phyloP scores from a whole-genome alignment of 352 stramenopile species.

The Globisporangium camurandrum region DNA sequence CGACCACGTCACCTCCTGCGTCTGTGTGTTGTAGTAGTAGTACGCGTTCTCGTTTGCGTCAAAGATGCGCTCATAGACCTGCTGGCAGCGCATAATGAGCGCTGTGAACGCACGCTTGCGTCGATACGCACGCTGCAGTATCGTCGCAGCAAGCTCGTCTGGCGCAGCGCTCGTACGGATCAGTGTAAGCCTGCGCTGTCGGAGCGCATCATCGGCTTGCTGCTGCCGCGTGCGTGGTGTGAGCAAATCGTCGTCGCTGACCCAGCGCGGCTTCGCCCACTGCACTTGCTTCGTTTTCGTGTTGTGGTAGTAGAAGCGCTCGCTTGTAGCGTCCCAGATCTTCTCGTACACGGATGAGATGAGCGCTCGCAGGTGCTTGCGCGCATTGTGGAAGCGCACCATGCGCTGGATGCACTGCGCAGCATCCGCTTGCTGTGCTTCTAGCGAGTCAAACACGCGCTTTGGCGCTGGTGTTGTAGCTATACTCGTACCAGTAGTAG shows the following conservation, averaged over 20 bases:
- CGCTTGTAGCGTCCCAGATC: constrained; percentile 47
- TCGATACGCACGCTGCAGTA: constrained; percentile 53
- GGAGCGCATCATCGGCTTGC: constrained; percentile 5
- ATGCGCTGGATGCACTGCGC: constrained; percentile 47
- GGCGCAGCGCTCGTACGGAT: constrained; percentile 16
- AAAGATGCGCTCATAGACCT: constrained; percentile 67
- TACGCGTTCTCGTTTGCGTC: constrained; percentile 38
- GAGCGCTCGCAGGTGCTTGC: constrained; percentile 38
- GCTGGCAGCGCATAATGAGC: constrained; percentile 33
- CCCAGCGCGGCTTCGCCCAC: constrained; percentile 61
- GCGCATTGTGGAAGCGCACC: constrained; percentile 35
- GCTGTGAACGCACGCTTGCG: constrained; percentile 32
- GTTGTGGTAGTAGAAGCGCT: constrained; percentile 79
- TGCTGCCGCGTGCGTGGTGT: constrained; percentile 37
- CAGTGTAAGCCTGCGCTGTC: neutral
- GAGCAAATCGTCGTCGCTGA: constrained; percentile 51
- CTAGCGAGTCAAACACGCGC: constrained; percentile 13
- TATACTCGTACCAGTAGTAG: too few relatives aligned
- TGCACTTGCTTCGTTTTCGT: constrained; percentile 55
- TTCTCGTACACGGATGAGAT: constrained; percentile 77
- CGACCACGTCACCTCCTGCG: constrained; percentile 55
- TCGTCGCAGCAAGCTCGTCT: constrained; percentile 32
- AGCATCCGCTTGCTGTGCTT: constrained; percentile 23
- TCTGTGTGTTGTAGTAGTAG: constrained; percentile 81
- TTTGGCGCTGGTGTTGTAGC: too few relatives aligned